phyloP scores from a whole-genome alignment of 495 filamentous ascomycete genomes.

The Penicillium bovifimosum region DNA sequence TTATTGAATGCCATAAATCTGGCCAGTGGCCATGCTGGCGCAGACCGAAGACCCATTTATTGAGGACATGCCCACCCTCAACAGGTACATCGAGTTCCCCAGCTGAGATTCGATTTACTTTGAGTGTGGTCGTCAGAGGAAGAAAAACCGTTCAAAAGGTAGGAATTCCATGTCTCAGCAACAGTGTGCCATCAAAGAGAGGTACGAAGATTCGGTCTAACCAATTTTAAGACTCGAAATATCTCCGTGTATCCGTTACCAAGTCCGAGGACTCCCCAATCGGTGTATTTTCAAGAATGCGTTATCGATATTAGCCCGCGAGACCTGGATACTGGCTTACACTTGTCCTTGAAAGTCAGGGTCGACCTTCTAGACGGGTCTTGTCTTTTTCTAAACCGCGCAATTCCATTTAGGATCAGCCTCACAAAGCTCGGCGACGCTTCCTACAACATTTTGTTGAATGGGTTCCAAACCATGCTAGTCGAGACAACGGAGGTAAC shows the following conservation, averaged over 20 bases:
- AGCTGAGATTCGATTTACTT: background rate
- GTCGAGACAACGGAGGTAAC: background rate
- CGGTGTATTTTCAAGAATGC: background rate
- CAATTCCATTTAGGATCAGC: background rate
- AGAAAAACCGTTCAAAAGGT: background rate
- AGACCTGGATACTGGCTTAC: background rate
- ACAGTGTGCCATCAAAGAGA: background rate
- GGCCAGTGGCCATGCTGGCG: background rate
- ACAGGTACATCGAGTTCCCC: background rate
- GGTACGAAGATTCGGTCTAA: background rate
- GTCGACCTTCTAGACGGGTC: background rate
- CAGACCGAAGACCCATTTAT: background rate
- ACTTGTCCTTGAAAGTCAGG: background rate
- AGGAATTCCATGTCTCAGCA: background rate
- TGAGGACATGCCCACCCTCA: background rate
- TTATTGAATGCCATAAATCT: background rate
- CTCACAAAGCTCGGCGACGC: background rate
- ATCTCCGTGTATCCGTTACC: background rate
- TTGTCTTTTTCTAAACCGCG: background rate
- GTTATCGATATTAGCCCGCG: background rate
- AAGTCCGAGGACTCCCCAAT: background rate
- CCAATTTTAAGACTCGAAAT: background rate
- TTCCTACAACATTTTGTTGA: background rate
- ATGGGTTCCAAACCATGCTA: constrained; percentile 2
- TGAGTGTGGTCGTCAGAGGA: background rate